Evolutionary conservation across 2,329 filamentous ascomycete species (phyloP).

Genomic region (Pestalotiopsis fici): DNA sequence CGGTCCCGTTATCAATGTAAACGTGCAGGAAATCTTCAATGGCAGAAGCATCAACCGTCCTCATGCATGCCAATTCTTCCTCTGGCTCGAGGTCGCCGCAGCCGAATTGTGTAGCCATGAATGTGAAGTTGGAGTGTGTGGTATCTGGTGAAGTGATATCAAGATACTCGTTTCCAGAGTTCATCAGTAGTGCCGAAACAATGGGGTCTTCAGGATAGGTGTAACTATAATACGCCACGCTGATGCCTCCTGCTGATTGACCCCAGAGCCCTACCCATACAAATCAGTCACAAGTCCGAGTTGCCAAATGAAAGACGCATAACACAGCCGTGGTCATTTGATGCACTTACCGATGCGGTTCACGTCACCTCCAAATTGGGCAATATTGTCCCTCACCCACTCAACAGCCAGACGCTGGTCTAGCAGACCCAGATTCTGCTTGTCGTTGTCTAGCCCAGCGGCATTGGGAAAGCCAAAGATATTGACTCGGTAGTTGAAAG

Average conservation of each 20-base stretch:
- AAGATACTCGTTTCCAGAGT: slow-evolving; percentile 38
- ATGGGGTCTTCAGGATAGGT: slow-evolving; percentile 48
- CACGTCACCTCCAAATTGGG: slow-evolving; percentile 46
- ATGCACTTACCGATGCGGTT: slow-evolving; percentile 31
- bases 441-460: slow-evolving; percentile 21
- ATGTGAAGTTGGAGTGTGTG: slow-evolving; percentile 33
- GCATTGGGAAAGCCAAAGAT: slow-evolving; percentile 35
- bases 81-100: slow-evolving; percentile 24
- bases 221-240: slow-evolving; percentile 42
- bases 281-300: not conserved
- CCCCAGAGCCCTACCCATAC: slow-evolving; percentile 32
- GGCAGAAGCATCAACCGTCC: slow-evolving; percentile 26
- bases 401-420: slow-evolving; percentile 52
- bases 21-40: slow-evolving; percentile 33
- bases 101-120: slow-evolving; percentile 33
- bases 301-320: not conserved
- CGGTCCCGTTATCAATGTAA: slow-evolving; percentile 21
- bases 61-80: slow-evolving; percentile 37
- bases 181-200: slow-evolving; percentile 38
- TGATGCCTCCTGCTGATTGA: slow-evolving; percentile 45
- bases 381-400: slow-evolving; percentile 51
- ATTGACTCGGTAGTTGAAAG: slow-evolving; percentile 39
- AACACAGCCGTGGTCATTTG: not conserved
- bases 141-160: slow-evolving; percentile 24
- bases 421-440: slow-evolving; percentile 46